Percentiles rank a stretch among this genome's conserved stretches.
Conservation (phyloP, 306 rosid species). For the Dalbergia cultrata region DNA sequence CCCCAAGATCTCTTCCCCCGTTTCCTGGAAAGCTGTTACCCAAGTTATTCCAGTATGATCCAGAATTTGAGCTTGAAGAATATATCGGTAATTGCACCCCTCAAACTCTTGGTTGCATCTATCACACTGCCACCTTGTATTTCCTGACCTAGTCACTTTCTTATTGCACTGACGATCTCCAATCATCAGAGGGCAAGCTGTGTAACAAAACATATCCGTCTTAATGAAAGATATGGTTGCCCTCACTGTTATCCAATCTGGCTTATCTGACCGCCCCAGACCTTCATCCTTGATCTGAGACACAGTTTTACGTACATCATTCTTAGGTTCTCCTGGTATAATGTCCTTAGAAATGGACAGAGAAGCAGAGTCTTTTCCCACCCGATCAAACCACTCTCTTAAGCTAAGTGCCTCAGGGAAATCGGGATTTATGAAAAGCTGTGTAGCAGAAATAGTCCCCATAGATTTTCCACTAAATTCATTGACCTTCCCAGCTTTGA, state of each 20-base stretch:
- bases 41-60: conserved; percentile 82
- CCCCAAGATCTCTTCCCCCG: conserved; percentile 86
- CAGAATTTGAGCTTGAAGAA: conserved; percentile 87
- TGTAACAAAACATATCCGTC: conserved; percentile 80
- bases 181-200: conserved; percentile 82
- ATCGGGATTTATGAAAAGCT: conserved; percentile 79
- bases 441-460: conserved; percentile 80
- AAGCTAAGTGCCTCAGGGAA: conserved; percentile 61
- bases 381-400: conserved; percentile 77
- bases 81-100: conserved; percentile 84
- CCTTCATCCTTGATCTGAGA: conserved; percentile 89
- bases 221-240: conserved; percentile 79
- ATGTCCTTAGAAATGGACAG: conserved; percentile 73
- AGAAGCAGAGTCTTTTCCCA: conserved; percentile 66
- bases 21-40: conserved; percentile 88
- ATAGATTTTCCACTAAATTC: conserved; percentile 85
- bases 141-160: conserved; percentile 74
- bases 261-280: conserved; percentile 82
- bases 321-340: conserved; percentile 64
- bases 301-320: conserved; percentile 73
- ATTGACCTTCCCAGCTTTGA: conserved; percentile 83
- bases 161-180: conserved; percentile 88
- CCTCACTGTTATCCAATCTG: conserved; percentile 86
- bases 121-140: conserved; percentile 74
- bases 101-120: conserved; percentile 83